phyloP scores from a whole-genome alignment of 2,329 filamentous ascomycete species.

The Cladosporium sp. region DNA sequence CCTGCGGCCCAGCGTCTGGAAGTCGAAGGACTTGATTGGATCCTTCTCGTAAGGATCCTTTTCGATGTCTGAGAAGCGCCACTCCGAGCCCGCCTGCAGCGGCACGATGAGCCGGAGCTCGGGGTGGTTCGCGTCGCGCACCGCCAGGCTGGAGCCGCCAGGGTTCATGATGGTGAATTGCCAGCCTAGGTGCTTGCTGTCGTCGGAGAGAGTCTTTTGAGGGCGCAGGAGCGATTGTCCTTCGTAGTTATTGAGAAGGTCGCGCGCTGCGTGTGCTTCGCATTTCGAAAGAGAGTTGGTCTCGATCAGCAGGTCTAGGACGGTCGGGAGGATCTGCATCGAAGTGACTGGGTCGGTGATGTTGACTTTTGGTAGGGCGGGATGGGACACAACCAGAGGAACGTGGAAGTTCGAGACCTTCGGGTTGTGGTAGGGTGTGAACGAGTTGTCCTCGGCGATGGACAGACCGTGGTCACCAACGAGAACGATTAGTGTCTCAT shows the following conservation, averaged over 20 bases:
- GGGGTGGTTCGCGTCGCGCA: slow-evolving; percentile 9
- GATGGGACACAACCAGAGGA: slow-evolving; percentile 43
- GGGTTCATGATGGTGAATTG: slow-evolving; percentile 14
- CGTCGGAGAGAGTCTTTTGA: slow-evolving; percentile 8
- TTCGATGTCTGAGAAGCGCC: slow-evolving; percentile 10
- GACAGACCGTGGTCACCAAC: slow-evolving; percentile 40
- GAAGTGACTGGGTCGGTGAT: slow-evolving; percentile 38
- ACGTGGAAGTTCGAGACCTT: slow-evolving; percentile 44
- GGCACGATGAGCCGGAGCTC: slow-evolving; percentile 9
- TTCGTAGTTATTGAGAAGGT: slow-evolving; percentile 43
- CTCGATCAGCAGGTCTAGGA: slow-evolving; percentile 42
- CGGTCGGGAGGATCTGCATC: slow-evolving; percentile 43
- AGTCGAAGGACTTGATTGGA: slow-evolving; percentile 8
- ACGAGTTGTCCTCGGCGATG: slow-evolving; percentile 38
- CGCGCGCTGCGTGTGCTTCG: slow-evolving; percentile 32
- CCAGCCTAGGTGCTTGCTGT: slow-evolving; percentile 13
- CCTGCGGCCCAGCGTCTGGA: slow-evolving; percentile 4
- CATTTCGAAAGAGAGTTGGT: slow-evolving; percentile 36
- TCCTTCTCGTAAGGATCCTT: slow-evolving; percentile 5
- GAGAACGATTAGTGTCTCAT: slow-evolving; percentile 45
- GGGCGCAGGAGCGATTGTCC: slow-evolving; percentile 44
- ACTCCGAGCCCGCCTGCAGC: slow-evolving; percentile 3
- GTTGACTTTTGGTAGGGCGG: slow-evolving; percentile 39
- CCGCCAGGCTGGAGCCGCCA: slow-evolving; percentile 15
- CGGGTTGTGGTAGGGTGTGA: slow-evolving; percentile 40